Evolutionary conservation across 1,284 basidiomycete genomes (phyloP).

Genomic region (Gymnopus androsaceus): DNA sequence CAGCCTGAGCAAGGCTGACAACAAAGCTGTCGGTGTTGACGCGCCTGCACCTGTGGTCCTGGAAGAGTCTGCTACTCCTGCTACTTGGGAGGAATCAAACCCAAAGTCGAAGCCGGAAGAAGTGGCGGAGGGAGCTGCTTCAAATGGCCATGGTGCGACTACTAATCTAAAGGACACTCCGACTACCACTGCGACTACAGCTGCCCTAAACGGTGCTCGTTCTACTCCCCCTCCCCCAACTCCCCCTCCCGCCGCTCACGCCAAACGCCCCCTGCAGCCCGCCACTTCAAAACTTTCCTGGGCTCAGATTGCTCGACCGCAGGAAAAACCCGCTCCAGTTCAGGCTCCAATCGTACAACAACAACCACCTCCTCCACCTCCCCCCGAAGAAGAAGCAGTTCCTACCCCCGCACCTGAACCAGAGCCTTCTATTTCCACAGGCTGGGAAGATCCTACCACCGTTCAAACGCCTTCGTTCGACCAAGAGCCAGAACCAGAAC

Average conservation of each 20-base stretch:
- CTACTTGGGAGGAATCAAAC: conserved; percentile 40
- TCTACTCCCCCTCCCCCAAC: conserved; percentile 20
- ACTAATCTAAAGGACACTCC: conserved; percentile 6
- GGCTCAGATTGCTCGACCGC: conserved; percentile 66
- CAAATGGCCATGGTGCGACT: conserved; percentile 20
- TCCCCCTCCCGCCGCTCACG: conserved; percentile 23
- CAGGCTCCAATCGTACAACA: conserved; percentile 20
- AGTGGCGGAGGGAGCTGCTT: not conserved
- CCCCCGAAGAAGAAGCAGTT: conserved; percentile 29
- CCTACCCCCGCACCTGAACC: conserved; percentile 30
- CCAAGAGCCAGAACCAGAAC: conserved; percentile 50
- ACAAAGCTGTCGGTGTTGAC: conserved; percentile 1
- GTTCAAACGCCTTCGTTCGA: conserved; percentile 73
- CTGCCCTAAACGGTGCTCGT: not conserved
- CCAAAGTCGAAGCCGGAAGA: not conserved
- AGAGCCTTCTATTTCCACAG: conserved; percentile 37
- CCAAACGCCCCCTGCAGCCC: conserved; percentile 50
- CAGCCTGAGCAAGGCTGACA: no score
- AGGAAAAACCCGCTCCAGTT: conserved; percentile 13
- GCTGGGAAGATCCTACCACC: conserved; percentile 78
- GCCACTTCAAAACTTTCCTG: conserved; percentile 75
- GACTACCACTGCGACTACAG: not conserved
- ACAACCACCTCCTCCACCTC: conserved; percentile 16
- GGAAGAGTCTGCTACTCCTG: conserved; percentile 17
- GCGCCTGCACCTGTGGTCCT: not conserved